Conservation (phyloP, 1,284 basidiomycete species). For the Ceratobasidium sp. region DNA sequence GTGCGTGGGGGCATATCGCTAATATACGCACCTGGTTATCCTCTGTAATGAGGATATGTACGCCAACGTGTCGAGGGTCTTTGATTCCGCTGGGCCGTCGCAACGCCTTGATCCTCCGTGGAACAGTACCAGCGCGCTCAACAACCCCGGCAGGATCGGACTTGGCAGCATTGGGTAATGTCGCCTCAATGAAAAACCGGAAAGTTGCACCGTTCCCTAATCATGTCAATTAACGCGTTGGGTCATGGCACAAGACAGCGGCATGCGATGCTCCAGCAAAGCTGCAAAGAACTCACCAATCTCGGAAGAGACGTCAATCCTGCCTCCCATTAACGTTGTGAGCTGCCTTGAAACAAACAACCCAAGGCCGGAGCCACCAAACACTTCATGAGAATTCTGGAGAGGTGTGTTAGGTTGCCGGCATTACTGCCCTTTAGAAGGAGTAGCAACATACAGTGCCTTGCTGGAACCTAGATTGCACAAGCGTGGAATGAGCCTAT, state of each 20-base stretch:
- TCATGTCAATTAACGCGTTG: not conserved
- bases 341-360: conserved; percentile 47
- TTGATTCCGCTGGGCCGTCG: conserved; percentile 26
- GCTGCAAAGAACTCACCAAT: conserved; percentile 29
- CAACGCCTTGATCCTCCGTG: conserved; percentile 22
- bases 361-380: conserved; percentile 48
- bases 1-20: not conserved
- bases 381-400: conserved; percentile 47
- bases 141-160: conserved; percentile 25
- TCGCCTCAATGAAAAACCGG: conserved; percentile 46
- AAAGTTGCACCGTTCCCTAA: conserved; percentile 47
- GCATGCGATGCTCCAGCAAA: not conserved
- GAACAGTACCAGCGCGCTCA: conserved; percentile 3
- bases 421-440: not conserved
- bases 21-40: conserved; percentile 45
- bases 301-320: conserved; percentile 46
- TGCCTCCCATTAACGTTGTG: conserved; percentile 47
- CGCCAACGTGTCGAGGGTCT: conserved; percentile 32
- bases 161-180: conserved; percentile 28
- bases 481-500: not conserved
- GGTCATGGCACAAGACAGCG: not conserved
- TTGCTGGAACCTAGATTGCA: conserved; percentile 45
- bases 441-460: conserved; percentile 42
- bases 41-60: conserved; percentile 47
- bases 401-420: conserved; percentile 9